Base-by-base conservation (phyloP, 192 early-diverging fungal genomes). In the Chytriomyces hyalinus region DNA sequence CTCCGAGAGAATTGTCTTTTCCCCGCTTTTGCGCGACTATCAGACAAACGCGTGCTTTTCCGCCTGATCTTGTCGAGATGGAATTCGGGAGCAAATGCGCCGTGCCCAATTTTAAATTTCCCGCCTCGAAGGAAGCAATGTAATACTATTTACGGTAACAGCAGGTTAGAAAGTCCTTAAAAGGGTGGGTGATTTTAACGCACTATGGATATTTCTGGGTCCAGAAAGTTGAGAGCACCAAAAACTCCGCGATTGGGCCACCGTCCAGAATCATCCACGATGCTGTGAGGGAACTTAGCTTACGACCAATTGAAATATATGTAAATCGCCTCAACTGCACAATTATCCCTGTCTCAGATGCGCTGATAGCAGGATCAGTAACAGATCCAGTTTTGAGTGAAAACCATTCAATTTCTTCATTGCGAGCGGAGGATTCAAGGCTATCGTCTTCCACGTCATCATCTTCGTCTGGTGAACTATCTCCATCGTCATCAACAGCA, bases 181-280 rank as follows among this genome's bases (percentile, higher is more conserved):
- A 36, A 36, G 36, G 36, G 36, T 36, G 36, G 2, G 36, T 36
- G 36, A 36, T 36, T 36, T 36, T 36, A 57, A 57, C 13, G 20
- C 13, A 57, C 15, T 6, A 20, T 44, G 6, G 26, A 61, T 11
- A 75, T 64, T 20, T n/a, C 9, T 10, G 69, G 46, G 45, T 78
- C 77, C 57, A 78, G 17, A 44, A 62, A 36, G 26, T 49, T 71
- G 1, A 78, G 44, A 26, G 61, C 67, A 9, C 36, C 68, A 61
- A 78, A 78, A 49, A 78, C 69, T 1, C 77, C 77, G 44, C 69
- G 67, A 28, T 24, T 10, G 8, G 77, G 77, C 77, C 77, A 78
- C 24, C 44, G 44, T 20, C 77, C 77, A 36, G 69, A 72, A 53
- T 78, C 69, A 62, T 78, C 77, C 6, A 78, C 77, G 5, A 78